phyloP scores from a whole-genome alignment of 1,284 basidiomycete species.

The Ustilago curta region DNA sequence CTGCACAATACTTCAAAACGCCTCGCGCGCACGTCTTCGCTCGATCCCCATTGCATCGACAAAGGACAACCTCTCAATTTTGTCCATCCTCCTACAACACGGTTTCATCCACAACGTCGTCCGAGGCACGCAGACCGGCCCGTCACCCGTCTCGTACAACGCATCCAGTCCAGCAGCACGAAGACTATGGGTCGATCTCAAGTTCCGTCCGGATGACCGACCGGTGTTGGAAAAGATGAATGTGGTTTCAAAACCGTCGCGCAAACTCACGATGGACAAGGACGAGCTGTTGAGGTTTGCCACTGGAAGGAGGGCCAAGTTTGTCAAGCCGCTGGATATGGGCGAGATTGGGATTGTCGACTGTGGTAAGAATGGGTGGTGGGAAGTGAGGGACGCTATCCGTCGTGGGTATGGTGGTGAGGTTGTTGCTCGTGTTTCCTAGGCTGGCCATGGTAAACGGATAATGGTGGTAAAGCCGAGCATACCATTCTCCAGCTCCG shows the following conservation, averaged over 20 bases:
- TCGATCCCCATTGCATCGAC: constrained; percentile 80
- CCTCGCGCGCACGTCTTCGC: constrained; percentile 83
- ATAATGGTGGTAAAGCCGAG: no score
- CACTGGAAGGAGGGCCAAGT: constrained; percentile 70
- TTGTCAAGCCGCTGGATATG: constrained; percentile 80
- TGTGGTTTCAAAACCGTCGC: constrained; percentile 80
- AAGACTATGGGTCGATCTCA: constrained; percentile 85
- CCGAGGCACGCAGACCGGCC: constrained; percentile 79
- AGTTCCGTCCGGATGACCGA: constrained; percentile 82
- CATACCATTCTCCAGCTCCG: background rate
- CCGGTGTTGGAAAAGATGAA: constrained; percentile 82
- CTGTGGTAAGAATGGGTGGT: constrained; percentile 73
- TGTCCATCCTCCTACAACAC: constrained; percentile 84
- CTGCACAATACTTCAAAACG: constrained; percentile 86
- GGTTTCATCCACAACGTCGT: constrained; percentile 85
- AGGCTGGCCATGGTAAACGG: background rate
- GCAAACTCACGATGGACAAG: constrained; percentile 79
- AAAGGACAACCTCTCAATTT: constrained; percentile 83
- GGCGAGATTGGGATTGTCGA: constrained; percentile 86
- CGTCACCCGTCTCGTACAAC: constrained; percentile 77
- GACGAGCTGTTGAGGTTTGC: constrained; percentile 80
- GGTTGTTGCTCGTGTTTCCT: constrained; percentile 70
- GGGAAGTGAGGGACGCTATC: constrained; percentile 71
- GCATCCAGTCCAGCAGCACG: constrained; percentile 69
- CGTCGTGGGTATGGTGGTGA: constrained; percentile 69